phyloP scores from a whole-genome alignment of 1,284 basidiomycete species.

The Trichosporon coremiiforme region DNA sequence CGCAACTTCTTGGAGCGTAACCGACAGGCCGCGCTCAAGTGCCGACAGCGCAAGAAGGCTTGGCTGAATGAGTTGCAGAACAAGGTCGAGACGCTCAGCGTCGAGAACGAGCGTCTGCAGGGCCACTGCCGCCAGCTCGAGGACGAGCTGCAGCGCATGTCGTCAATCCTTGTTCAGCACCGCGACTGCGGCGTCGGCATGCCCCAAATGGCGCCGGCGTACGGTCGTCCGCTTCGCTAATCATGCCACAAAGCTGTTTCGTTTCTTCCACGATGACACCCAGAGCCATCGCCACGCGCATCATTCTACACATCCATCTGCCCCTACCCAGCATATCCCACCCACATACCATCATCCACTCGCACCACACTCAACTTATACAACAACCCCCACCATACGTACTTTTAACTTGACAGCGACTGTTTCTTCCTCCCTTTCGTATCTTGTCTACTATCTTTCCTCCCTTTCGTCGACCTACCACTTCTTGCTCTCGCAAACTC shows the following conservation, averaged over 20 bases:
- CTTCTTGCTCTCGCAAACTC: neutral
- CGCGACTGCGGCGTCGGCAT: slow-evolving; percentile 52
- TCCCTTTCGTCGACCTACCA: neutral
- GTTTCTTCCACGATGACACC: neutral
- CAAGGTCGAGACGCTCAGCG: slow-evolving; percentile 84
- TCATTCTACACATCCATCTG: slow-evolving; percentile 3
- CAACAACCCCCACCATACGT: neutral
- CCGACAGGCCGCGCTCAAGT: slow-evolving; percentile 95
- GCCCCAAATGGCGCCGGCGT: slow-evolving; percentile 29
- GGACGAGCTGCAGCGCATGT: slow-evolving; percentile 64
- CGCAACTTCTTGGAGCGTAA: slow-evolving; percentile 93
- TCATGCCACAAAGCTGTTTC: slow-evolving; percentile 1
- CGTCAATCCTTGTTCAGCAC: slow-evolving; percentile 56
- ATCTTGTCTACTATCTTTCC: too few relatives aligned
- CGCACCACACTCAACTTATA: slow-evolving; percentile 6
- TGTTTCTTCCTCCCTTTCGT: neutral
- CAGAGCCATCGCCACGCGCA: slow-evolving; percentile 5
- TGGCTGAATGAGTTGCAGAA: slow-evolving; percentile 92
- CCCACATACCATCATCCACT: slow-evolving; percentile 10
- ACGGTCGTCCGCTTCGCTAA: slow-evolving; percentile 33
- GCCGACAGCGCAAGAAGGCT: slow-evolving; percentile 96
- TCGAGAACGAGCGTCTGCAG: slow-evolving; percentile 90
- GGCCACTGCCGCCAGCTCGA: slow-evolving; percentile 60
- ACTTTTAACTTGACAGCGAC: slow-evolving; percentile 8
- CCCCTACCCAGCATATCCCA: slow-evolving; percentile 12